Percentiles rank a stretch among this genome's conserved stretches.
These are phyloP conservation scores for Gymnopilus dilepis DNA, from an alignment of 768 basidiomycete species.

Conservation along the genomic window DNA sequence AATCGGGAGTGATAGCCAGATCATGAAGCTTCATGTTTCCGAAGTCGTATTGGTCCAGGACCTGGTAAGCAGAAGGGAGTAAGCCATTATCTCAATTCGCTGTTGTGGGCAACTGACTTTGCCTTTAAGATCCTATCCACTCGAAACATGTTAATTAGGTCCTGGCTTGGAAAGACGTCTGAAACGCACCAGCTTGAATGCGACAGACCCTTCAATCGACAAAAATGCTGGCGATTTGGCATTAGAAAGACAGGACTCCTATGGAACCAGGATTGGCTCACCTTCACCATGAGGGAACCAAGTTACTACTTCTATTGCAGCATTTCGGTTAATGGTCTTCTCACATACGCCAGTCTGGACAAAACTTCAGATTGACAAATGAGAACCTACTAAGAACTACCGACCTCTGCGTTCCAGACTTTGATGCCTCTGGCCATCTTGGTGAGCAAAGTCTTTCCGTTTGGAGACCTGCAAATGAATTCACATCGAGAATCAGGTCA, in stretches of 20 bases:
- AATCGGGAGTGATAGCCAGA: conserved; percentile 72
- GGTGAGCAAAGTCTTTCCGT: conserved; percentile 64
- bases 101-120: conserved; percentile 40
- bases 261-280: conserved; percentile 27
- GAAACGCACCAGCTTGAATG: conserved; percentile 59
- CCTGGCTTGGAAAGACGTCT: not conserved
- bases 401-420: conserved; percentile 72
- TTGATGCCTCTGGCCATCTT: conserved; percentile 70
- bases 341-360: conserved; percentile 69
- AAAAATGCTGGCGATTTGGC: conserved; percentile 62
- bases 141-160: conserved; percentile 16
- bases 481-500: conserved; percentile 4
- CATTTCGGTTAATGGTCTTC: conserved; percentile 63
- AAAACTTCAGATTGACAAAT: conserved; percentile 1
- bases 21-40: conserved; percentile 70
- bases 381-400: conserved; percentile 19
- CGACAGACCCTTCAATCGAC: conserved; percentile 68
- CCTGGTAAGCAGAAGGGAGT: conserved; percentile 32
- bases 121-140: conserved; percentile 59
- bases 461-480: conserved; percentile 57
- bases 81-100: not conserved
- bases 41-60: conserved; percentile 63
- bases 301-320: conserved; percentile 62
- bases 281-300: conserved; percentile 73
- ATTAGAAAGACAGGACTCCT: not conserved